A percentile compares a stretch with the other conserved stretches of the same genome.
Evolutionary conservation across 106 monocot species (phyloP).

Genomic region (Vanilla planifolia): DNA sequence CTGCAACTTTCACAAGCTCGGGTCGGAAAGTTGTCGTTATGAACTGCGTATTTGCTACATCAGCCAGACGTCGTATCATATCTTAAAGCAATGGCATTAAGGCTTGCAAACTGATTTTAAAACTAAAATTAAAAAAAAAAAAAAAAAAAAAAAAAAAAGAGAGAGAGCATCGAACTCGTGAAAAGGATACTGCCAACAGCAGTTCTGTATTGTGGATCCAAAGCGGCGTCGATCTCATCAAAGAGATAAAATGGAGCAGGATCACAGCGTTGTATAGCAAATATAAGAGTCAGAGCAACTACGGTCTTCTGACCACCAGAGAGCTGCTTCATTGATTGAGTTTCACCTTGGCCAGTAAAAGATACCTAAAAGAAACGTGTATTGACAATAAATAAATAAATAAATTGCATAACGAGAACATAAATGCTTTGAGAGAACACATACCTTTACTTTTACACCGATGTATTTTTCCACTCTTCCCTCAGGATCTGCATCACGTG

Average conservation of each 20-base stretch:
- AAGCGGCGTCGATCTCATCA: constrained; percentile 98
- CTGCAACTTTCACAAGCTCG: constrained; percentile 93
- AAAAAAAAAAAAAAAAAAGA: not conserved
- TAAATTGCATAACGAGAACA: not conserved
- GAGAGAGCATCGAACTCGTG: not conserved
- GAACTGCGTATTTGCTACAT: constrained; percentile 90
- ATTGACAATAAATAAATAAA: no score
- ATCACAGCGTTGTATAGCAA: constrained; percentile 98
- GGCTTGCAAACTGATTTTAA: no score
- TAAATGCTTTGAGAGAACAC: not conserved
- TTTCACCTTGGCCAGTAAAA: constrained; percentile 98
- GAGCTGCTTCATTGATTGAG: constrained; percentile 98
- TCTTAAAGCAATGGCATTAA: constrained; percentile 23
- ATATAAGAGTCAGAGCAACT: constrained; percentile 89
- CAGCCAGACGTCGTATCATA: constrained; percentile 94
- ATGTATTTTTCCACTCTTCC: constrained; percentile 96
- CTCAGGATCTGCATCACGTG: constrained; percentile 78
- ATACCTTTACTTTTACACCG: constrained; percentile 98
- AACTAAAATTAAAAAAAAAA: not conserved
- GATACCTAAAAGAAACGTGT: constrained; percentile 54
- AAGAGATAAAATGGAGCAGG: constrained; percentile 99
- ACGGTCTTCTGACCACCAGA: constrained; percentile 99
- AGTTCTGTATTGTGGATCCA: constrained; percentile 96
- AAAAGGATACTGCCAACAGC: constrained; percentile 93
- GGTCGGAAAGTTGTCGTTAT: constrained; percentile 93